phyloP scores from a whole-genome alignment of 768 basidiomycete species.

The Lactarius vividus region DNA sequence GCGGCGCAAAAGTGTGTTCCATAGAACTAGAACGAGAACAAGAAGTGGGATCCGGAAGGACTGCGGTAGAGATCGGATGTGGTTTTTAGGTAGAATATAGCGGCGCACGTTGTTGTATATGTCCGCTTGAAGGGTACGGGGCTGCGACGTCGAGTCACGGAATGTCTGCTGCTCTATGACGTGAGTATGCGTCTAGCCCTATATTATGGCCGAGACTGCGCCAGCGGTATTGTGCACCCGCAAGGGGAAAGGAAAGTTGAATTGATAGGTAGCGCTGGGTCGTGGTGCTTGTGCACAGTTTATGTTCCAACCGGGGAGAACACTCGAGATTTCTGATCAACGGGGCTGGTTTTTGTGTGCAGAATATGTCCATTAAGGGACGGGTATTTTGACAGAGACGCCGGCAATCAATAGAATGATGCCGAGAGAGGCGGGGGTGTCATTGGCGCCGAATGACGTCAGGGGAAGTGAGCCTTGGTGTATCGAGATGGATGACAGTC shows the following conservation, averaged over 20 bases:
- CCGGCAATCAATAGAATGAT: background rate
- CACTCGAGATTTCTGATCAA: background rate
- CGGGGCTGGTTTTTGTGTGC: background rate
- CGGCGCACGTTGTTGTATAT: background rate
- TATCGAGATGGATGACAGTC: constrained; percentile 21
- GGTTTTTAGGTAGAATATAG: background rate
- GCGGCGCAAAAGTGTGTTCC: background rate
- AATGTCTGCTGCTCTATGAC: constrained; percentile 3
- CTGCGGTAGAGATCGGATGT: background rate
- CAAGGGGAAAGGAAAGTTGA: constrained; percentile 12
- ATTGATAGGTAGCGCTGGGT: constrained; percentile 14
- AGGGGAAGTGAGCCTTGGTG: constrained; percentile 4
- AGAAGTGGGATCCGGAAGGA: background rate
- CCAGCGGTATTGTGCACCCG: constrained; percentile 4
- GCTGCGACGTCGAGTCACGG: background rate
- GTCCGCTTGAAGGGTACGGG: constrained; percentile 10
- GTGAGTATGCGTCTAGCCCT: background rate
- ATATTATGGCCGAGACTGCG: constrained; percentile 17
- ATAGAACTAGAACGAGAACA: background rate
- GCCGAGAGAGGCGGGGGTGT: background rate
- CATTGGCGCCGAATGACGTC: constrained; percentile 18
- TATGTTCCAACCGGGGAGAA: constrained; percentile 15
- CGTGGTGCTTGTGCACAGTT: background rate
- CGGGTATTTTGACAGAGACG: constrained; percentile 1
- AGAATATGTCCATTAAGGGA: constrained; percentile 4